Evolutionary conservation across 2,329 filamentous ascomycete genomes (phyloP), one percentile per base, ranked within the genome.

Genomic region (Septoria linicola): DNA sequence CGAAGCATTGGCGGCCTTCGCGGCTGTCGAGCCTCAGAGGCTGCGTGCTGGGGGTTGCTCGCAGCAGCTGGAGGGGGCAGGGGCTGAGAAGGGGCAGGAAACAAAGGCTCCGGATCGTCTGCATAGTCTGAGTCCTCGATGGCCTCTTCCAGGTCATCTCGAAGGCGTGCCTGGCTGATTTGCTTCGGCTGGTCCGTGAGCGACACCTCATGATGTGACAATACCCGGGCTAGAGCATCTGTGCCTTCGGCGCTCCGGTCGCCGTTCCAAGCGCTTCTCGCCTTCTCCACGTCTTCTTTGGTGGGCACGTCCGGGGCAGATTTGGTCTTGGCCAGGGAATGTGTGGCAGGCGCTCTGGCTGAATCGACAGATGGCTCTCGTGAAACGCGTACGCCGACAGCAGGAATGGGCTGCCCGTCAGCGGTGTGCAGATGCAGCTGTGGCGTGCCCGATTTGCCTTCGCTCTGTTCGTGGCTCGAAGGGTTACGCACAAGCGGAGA

Each of bases 1-100:
- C 71, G 68, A 5, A 72, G 60, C 58, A 76, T 61, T 8, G 71
- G 69, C 8, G 73, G 64, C 37, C 63, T 45, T 34, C 56, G 49
- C n/a, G 25, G 69, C 11, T 41, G 39, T 16, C 31, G 13, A 16
- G 37, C 3, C 10, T 36, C 39, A 8, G 69, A 66, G 23, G 44
- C 37, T 23, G 35, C 23, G 11, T 25, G 32, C 32, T 42, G 36
- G 19, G 30, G 11, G 25, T 40, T 34, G 14, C 25, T 36, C 14
- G 39, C 17, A 25, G 20, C 19, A 14, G 34, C 30, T 13, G 36
- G 40, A n/a, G 32, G 41, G 11, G 39, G 36, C 27, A 44, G 14
- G 2, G 51, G 21, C 41, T 50, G 46, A 39, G 44, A 31, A 2
- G 17, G 25, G 25, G 44, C 3, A 0, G 34, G 35, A 11, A 47